Evolutionary conservation across 352 stramenopile genomes (phyloP).

Genomic region (Discostella stelligera): DNA sequence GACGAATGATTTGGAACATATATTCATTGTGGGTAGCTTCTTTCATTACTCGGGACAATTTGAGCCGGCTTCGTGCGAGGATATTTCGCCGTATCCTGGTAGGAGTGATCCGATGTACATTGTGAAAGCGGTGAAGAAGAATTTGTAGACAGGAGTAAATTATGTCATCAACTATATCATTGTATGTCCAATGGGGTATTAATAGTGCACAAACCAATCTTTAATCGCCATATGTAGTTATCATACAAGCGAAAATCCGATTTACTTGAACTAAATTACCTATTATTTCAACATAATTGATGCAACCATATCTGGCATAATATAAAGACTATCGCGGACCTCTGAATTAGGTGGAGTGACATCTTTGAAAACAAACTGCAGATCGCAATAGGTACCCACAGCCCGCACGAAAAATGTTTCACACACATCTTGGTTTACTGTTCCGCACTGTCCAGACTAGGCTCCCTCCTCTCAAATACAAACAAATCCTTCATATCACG

Average conservation of each 20-base stretch:
- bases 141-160: neutral
- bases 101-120: slow-evolving; percentile 77
- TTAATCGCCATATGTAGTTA: too few species aligned
- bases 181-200: neutral
- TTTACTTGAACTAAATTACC: neutral
- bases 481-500: slow-evolving; percentile 21
- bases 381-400: neutral
- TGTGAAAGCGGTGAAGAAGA: slow-evolving; percentile 68
- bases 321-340: neutral
- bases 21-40: slow-evolving; percentile 85
- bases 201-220: too few species aligned
- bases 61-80: slow-evolving; percentile 74
- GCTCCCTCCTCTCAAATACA: slow-evolving; percentile 36
- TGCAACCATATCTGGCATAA: neutral
- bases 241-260: neutral
- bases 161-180: too few species aligned
- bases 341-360: neutral
- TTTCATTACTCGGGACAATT: slow-evolving; percentile 86
- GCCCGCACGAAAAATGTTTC: neutral
- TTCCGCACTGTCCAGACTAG: slow-evolving; percentile 47
- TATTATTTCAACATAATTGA: neutral
- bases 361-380: too few species aligned
- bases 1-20: slow-evolving; percentile 86
- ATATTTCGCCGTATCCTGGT: slow-evolving; percentile 84
- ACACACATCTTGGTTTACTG: neutral